Evolutionary conservation across 129 eudicot species (phyloP).

Genomic region (Apium graveolens): DNA sequence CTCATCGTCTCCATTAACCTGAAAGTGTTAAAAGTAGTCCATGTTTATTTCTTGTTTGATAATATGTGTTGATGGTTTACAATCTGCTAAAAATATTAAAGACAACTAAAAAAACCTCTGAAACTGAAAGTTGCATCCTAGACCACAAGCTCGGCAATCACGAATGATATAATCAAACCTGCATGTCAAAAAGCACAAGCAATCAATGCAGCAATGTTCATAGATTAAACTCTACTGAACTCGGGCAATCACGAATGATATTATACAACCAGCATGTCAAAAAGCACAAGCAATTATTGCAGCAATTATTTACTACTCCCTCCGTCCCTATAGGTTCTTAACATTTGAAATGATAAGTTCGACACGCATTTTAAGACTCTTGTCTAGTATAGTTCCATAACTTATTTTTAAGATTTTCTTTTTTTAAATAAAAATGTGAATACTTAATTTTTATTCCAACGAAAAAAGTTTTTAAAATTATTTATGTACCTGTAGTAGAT

Average conservation of each 20-base stretch:
- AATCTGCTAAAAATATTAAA: neutral
- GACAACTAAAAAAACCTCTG: constrained; percentile 33
- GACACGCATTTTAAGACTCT: no score
- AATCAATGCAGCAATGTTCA: no score
- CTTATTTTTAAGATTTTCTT: no score
- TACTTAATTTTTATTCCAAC: no score
- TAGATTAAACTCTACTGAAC: neutral
- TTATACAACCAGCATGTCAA: constrained; percentile 45
- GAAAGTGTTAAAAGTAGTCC: constrained; percentile 11
- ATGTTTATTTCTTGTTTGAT: neutral
- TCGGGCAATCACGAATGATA: constrained; percentile 42
- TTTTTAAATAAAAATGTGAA: no score
- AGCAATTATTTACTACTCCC: no score
- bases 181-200: constrained; percentile 6
- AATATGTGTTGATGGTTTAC: neutral
- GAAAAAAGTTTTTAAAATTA: no score
- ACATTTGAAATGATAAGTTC: no score
- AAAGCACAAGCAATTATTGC: neutral
- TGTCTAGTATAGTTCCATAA: no score
- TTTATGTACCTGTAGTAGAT: no score
- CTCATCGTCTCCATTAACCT: constrained; percentile 68
- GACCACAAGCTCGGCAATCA: constrained; percentile 61
- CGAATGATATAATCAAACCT: constrained; percentile 68
- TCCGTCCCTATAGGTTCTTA: no score
- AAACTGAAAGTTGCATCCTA: constrained; percentile 63